phyloP scores from a whole-genome alignment of 2,329 filamentous ascomycete species.

The Claviceps cyperi region DNA sequence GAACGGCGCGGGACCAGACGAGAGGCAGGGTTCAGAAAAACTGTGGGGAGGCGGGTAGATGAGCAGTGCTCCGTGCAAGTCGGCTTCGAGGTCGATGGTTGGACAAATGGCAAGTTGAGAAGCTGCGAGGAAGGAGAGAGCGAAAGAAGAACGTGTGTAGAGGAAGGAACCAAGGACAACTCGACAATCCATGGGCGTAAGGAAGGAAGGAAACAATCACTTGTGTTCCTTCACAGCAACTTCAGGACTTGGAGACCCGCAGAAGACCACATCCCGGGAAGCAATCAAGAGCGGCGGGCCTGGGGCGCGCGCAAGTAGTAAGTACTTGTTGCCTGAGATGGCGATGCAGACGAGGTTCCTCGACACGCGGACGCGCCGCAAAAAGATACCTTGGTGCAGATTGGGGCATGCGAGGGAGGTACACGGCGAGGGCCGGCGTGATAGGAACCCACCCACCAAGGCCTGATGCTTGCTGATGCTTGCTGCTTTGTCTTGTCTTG shows the following conservation, averaged over 20 bases:
- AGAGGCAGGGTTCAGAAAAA: conserved; percentile 8
- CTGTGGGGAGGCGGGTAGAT: conserved; percentile 7
- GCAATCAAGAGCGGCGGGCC: conserved; percentile 3
- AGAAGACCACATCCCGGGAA: conserved; percentile 1
- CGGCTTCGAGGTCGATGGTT: background rate
- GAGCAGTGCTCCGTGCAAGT: conserved; percentile 1
- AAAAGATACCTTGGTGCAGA: conserved; percentile 6
- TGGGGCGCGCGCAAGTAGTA: conserved; percentile 1
- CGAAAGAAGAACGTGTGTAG: too few species aligned
- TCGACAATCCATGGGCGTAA: background rate
- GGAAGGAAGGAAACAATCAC: background rate
- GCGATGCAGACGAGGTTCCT: conserved; percentile 6
- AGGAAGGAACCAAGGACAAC: conserved; percentile 1
- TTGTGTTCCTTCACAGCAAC: background rate
- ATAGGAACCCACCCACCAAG: background rate
- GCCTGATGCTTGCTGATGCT: background rate
- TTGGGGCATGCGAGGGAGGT: conserved; percentile 2
- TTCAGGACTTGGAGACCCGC: background rate
- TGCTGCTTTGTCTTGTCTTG: background rate
- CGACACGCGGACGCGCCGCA: background rate
- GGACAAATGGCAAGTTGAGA: too few species aligned
- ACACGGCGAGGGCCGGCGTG: background rate
- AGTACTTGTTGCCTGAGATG: conserved; percentile 2
- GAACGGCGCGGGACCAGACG: conserved; percentile 7
- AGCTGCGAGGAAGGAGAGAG: too few species aligned